A percentile compares a stretch with the other conserved stretches of the same genome.
Conservation (phyloP, 345 rosid species). For the Combretum micranthum region DNA sequence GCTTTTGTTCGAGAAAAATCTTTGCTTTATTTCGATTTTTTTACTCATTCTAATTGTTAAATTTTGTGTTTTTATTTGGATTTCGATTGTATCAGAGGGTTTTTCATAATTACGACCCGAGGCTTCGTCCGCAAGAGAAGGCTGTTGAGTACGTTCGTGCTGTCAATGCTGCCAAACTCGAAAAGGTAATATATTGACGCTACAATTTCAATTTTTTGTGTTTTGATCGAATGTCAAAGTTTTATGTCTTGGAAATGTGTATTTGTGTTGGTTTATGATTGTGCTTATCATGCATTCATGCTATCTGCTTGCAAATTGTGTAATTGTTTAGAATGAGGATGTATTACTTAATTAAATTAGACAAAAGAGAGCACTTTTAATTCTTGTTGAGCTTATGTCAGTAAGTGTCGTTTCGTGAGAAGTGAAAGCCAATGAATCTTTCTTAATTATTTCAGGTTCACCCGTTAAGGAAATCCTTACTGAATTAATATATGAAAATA, state of each 20-base stretch:
- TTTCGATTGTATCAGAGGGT: constrained; percentile 45
- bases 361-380: too few species aligned
- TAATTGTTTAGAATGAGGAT: too few species aligned
- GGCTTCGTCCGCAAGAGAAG: constrained; percentile 73
- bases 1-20: neutral
- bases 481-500: too few species aligned
- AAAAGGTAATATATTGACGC: constrained; percentile 38
- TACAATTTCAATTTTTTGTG: neutral
- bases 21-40: neutral
- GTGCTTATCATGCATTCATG: too few species aligned
- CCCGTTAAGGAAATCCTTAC: too few species aligned
- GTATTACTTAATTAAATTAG: too few species aligned
- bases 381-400: too few species aligned
- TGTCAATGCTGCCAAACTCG: constrained; percentile 86
- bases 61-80: neutral
- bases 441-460: too few species aligned
- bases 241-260: neutral
- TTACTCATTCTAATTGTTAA: neutral
- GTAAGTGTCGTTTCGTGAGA: too few species aligned
- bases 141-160: constrained; percentile 86
- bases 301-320: too few species aligned
- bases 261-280: too few species aligned
- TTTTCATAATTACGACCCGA: constrained; percentile 80
- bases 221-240: neutral
- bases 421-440: too few species aligned